Conservation (phyloP, 768 basidiomycete species). For the Hysterangium stoloniferum region DNA sequence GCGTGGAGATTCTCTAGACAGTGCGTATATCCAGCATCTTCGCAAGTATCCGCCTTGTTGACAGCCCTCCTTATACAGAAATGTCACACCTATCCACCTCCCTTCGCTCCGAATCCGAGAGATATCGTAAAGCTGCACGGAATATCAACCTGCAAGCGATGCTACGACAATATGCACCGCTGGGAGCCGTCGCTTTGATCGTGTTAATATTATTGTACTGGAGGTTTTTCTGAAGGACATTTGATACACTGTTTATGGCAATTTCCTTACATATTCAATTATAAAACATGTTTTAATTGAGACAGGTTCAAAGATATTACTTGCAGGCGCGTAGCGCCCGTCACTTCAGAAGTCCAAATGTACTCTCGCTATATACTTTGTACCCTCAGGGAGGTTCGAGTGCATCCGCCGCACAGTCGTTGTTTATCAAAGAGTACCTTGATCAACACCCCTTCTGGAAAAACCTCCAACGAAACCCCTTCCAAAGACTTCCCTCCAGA, state of each 20-base stretch:
- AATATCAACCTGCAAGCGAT: conserved; percentile 93
- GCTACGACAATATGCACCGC: conserved; percentile 91
- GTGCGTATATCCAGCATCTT: conserved; percentile 56
- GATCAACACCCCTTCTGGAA: neutral
- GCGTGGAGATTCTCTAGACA: conserved; percentile 95
- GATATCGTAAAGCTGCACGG: conserved; percentile 90
- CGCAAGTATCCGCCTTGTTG: neutral
- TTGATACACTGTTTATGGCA: too few relatives aligned
- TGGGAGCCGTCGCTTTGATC: conserved; percentile 75
- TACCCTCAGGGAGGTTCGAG: too few relatives aligned
- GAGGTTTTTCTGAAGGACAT: conserved; percentile 51
- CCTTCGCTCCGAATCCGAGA: conserved; percentile 92
- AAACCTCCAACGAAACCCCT: neutral
- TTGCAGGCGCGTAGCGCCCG: too few relatives aligned
- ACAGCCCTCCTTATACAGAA: conserved; percentile 36
- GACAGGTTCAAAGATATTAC: too few relatives aligned
- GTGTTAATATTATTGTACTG: conserved; percentile 72
- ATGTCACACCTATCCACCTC: conserved; percentile 97
- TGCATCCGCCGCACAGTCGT: too few relatives aligned
- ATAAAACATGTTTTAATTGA: too few relatives aligned
- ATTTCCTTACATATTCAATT: too few relatives aligned
- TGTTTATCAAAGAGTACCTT: too few relatives aligned
- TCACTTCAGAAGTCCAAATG: too few relatives aligned
- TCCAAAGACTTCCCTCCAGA: conserved; percentile 15
- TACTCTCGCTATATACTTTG: too few relatives aligned